These are phyloP conservation scores for Talaromyces proteolyticus DNA, from an alignment of 495 filamentous ascomycete species.

Conservation along the genomic window DNA sequence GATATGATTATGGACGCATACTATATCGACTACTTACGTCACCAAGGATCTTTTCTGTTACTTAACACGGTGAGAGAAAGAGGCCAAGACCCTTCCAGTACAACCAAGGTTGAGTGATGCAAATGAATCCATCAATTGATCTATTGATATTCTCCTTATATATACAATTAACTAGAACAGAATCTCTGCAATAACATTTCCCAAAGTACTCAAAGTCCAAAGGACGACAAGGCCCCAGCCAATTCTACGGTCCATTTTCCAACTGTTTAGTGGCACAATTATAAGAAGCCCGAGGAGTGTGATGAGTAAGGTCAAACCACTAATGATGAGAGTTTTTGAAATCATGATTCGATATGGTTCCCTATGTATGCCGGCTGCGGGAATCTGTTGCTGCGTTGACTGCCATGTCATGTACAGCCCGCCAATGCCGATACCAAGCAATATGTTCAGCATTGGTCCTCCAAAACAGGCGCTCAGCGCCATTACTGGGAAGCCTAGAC, in stretches of 20 bases:
- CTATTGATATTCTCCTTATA: too few relatives aligned
- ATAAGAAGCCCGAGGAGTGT: constrained; percentile 76
- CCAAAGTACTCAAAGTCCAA: constrained; percentile 77
- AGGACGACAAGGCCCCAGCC: constrained; percentile 78
- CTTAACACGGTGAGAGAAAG: too few relatives aligned
- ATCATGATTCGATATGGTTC: constrained; percentile 76
- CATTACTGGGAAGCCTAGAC: constrained; percentile 95
- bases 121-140: too few relatives aligned
- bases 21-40: too few relatives aligned
- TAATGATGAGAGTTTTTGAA: constrained; percentile 75
- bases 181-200: constrained; percentile 80
- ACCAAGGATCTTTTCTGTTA: too few relatives aligned
- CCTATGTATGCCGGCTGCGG: constrained; percentile 45
- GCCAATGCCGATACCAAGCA: constrained; percentile 85
- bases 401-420: constrained; percentile 78
- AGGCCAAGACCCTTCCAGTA: too few relatives aligned
- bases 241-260: constrained; percentile 82
- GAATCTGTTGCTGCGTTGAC: constrained; percentile 8
- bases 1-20: too few relatives aligned
- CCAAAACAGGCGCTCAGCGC: constrained; percentile 91
- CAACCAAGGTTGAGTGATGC: too few relatives aligned
- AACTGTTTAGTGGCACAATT: constrained; percentile 77
- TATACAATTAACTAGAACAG: neutral
- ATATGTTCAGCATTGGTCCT: constrained; percentile 95
- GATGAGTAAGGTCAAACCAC: constrained; percentile 69